Base-by-base conservation (phyloP, 2,329 filamentous ascomycete genomes). In the Talaromyces sp. region DNA sequence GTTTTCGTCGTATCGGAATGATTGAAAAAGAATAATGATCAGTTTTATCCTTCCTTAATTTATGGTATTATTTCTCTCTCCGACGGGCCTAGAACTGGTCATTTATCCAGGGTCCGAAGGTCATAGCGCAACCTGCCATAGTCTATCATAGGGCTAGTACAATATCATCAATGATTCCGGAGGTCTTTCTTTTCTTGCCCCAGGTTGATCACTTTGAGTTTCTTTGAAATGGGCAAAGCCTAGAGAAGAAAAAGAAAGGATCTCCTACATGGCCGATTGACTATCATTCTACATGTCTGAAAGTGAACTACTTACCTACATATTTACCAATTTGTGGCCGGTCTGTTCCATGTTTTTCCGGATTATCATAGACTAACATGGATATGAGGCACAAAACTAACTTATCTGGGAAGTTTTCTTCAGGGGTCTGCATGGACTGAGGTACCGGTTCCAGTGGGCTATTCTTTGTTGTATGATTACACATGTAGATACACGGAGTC, bases 51-150 rank as follows among this genome's bases (percentile, higher is more conserved):
- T 35, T 35, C 28, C 33, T n/a, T n/a, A 11, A 19, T 48, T 4
- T 37, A 51, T 17, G n/a, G 35, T 25, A 22, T n/a, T 17, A 25
- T 25, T 52, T 5, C 19, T 19, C 15, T 15, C 35, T 52, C 48
- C 7, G 48, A 39, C 48, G 15, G 33, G 48, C 35, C 48, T 52
- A 52, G 48, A 52, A 52, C 48, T n/a, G 19, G 48, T 39, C 48
- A 52, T 19, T 39, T 36, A 36, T 39, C 35, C 22, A 39, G 35
- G 31, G 31, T 37, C 31, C 48, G 35, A 36, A 52, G 48, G 48
- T 52, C 48, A 37, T 31, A 39, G 48, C 48, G 48, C 33, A 39
- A n/a, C 48, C 22, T 17, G 35, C 33, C 33, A 52, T 25, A 52
- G 33, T 46, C 41, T 22, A 48, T 48, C 45, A 48, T 48, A 48